Base-by-base conservation (phyloP, 148 eudicot genomes). In the Rhododendron vialii region DNA sequence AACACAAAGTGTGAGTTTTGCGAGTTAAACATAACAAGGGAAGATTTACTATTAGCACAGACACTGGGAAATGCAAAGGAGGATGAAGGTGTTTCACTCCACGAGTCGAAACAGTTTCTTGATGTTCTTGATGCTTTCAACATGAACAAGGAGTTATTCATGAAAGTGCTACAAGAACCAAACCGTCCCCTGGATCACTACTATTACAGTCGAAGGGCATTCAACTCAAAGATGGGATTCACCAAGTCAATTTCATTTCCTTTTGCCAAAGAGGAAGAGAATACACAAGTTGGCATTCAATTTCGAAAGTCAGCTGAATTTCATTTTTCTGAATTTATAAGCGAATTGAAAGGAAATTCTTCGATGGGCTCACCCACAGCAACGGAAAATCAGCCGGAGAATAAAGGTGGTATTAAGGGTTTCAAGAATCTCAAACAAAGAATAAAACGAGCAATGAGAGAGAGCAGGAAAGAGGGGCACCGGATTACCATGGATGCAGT, bases 401-500 rank as follows among this genome's bases (percentile, higher is more conserved):
- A 48, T 81, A 87, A 43, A 77, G 63, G 61, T 18, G 89, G 82
- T 4, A 84, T 86, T 6, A 92, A 84, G 63, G 90, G 87, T 48
- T 94, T 94, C 85, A 94, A 93, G 90, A 90, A 88, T 71, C 84
- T 97, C 8, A 88, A 91, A 65, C 91, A 93, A 22, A 94, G 90
- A 85, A 89, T 97, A 81, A 93, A 90, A 53, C 92, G 89, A 80
- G 92, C 92, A n/a, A 92, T 95, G 41, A 88, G 86, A 77, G 98
- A 96, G 84, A 91, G 93, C 75, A 93, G 88, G 81, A 92, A 93
- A 83, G 99, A 97, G 83, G 92, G 91, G 74, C 91, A 87, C 26
- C 90, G 94, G 65, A 93, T 94, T 67, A 86, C 95, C 11, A 91
- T 92, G 98, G 98, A 97, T 89, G 98, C 95, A 0, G 87, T 93